phyloP scores from a whole-genome alignment of 305 asterid species.

The Lippia alba region DNA sequence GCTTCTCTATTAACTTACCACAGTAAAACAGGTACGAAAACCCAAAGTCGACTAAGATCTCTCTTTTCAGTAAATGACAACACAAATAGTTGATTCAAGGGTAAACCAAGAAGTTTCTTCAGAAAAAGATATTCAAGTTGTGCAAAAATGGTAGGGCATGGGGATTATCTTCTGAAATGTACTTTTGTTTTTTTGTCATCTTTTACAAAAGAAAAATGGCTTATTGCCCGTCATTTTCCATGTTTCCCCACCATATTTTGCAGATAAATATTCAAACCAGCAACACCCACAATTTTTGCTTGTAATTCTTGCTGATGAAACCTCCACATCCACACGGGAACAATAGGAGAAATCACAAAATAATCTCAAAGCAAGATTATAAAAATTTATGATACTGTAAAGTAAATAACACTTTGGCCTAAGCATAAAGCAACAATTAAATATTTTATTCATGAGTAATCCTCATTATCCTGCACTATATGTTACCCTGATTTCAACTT shows the following conservation, averaged over 20 bases:
- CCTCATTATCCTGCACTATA: slow-evolving; percentile 19
- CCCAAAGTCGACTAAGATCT: too few species aligned
- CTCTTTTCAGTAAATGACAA: slow-evolving; percentile 26
- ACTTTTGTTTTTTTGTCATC: slow-evolving; percentile 41
- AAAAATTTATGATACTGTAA: slow-evolving; percentile 5
- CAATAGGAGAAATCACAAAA: not conserved
- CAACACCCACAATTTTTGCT: not conserved
- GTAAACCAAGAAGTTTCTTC: slow-evolving; percentile 43
- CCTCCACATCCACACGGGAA: slow-evolving; percentile 11
- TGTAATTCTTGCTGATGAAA: slow-evolving; percentile 15
- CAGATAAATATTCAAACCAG: slow-evolving; percentile 2
- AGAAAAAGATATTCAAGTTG: slow-evolving; percentile 35
- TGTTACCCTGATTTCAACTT: slow-evolving; percentile 27
- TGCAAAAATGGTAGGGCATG: slow-evolving; percentile 57
- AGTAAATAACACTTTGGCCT: slow-evolving; percentile 13
- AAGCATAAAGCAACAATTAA: slow-evolving; percentile 16
- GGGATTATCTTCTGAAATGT: slow-evolving; percentile 50
- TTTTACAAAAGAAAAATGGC: slow-evolving; percentile 40
- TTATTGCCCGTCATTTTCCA: slow-evolving; percentile 55
- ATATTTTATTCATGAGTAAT: slow-evolving; percentile 28
- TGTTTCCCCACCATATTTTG: slow-evolving; percentile 41
- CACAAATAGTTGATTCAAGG: slow-evolving; percentile 16
- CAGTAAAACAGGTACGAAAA: slow-evolving; percentile 7
- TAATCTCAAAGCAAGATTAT: slow-evolving; percentile 2
- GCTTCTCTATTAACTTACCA: not conserved